Evolutionary conservation across 2,329 filamentous ascomycete genomes (phyloP).

Genomic region (Aspergillus sp.): DNA sequence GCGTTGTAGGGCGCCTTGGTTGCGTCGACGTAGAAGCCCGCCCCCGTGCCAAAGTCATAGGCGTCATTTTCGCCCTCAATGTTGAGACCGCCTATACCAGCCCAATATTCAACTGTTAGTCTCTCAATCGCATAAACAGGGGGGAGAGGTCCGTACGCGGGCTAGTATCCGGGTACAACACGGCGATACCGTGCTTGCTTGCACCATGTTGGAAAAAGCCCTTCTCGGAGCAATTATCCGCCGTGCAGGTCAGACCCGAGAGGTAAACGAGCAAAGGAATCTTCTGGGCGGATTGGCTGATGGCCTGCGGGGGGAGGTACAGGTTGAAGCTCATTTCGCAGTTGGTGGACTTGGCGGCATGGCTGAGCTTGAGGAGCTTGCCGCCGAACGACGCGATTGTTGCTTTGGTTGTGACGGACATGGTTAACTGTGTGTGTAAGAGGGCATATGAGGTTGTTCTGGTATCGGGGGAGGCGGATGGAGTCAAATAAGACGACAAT

Average conservation of each 20-base stretch:
- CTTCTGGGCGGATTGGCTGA: conserved; percentile 45
- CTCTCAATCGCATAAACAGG: not conserved
- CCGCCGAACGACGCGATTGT: conserved; percentile 89
- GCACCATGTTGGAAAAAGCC: conserved; percentile 89
- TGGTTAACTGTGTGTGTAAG: conserved; percentile 28
- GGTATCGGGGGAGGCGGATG: not conserved
- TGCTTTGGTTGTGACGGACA: conserved; percentile 83
- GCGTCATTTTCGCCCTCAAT: conserved; percentile 76
- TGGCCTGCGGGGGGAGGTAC: conserved; percentile 71
- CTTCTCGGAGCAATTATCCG: conserved; percentile 66
- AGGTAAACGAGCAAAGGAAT: conserved; percentile 87
- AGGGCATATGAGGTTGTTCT: not conserved
- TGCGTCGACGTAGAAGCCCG: conserved; percentile 92
- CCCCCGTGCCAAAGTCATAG: conserved; percentile 87
- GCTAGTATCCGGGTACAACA: conserved; percentile 91
- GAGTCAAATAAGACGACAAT: conserved; percentile 10
- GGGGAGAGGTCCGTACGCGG: conserved; percentile 52
- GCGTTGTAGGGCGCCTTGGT: conserved; percentile 62
- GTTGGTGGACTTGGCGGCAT: conserved; percentile 67
- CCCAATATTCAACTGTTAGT: not conserved
- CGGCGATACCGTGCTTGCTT: conserved; percentile 71
- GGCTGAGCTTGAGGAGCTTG: conserved; percentile 86
- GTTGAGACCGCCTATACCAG: conserved; percentile 56
- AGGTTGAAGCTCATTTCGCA: conserved; percentile 91
- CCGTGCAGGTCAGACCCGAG: conserved; percentile 88